phyloP scores from a whole-genome alignment of 2,329 filamentous ascomycete genomes.

The Pseudopyricularia cyperi region DNA sequence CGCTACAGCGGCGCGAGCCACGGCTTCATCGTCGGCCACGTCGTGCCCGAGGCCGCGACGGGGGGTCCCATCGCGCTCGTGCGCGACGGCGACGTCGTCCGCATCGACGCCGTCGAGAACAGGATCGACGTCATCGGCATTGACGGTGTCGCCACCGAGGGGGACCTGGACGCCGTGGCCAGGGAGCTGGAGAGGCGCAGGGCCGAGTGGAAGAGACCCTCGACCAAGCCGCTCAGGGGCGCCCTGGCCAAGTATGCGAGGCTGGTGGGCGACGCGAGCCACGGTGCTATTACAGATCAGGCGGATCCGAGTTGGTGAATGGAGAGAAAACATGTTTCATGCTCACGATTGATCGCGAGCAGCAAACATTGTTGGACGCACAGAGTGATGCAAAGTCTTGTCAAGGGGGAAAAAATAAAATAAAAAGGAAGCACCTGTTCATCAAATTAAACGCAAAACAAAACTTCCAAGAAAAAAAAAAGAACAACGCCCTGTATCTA shows the following conservation, averaged over 20 bases:
- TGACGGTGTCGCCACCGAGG: constrained; percentile 4
- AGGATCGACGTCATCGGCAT: constrained; percentile 53
- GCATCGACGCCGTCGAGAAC: constrained; percentile 75
- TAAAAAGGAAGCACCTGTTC: no score
- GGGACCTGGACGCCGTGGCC: constrained; percentile 7
- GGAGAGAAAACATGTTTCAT: not conserved
- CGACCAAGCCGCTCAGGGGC: constrained; percentile 63
- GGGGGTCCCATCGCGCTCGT: constrained; percentile 84
- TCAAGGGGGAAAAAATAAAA: no score
- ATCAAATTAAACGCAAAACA: no score
- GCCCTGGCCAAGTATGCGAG: constrained; percentile 81
- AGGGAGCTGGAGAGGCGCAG: constrained; percentile 49
- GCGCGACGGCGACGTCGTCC: constrained; percentile 65
- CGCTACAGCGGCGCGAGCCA: constrained; percentile 80
- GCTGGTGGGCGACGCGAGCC: constrained; percentile 80
- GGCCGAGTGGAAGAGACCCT: constrained; percentile 52
- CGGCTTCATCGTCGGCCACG: constrained; percentile 88
- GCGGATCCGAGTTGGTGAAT: constrained; percentile 12
- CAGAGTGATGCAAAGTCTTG: no score
- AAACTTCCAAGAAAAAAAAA: no score
- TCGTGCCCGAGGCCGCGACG: constrained; percentile 78
- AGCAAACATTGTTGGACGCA: no score
- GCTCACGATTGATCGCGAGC: no score
- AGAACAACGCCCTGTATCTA: no score
- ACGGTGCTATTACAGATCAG: constrained; percentile 76